Base-by-base conservation (phyloP, 768 basidiomycete genomes). In the Lentinus brumalis region DNA sequence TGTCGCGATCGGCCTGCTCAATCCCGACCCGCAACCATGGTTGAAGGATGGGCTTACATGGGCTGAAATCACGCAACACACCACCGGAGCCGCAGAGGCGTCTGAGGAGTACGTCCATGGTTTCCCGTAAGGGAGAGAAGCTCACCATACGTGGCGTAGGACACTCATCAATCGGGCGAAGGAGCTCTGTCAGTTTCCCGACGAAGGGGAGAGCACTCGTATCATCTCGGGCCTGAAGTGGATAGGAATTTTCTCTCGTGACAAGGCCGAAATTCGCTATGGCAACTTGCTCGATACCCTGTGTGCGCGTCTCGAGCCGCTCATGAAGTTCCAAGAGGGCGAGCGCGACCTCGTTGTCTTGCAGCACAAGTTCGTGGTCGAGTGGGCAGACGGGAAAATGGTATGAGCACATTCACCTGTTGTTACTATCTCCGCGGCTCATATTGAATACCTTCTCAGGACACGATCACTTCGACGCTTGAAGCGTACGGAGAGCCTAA, bases 271-370 rank as follows among this genome's bases (percentile, higher is more conserved):
- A 32, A 80, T 86, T 1, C 85, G 91, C 44, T 85, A 79, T 35
- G 81, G 82, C 32, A 95, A 91, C 77, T 81, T 96, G 65, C 86
- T 99, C 65, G 94, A 97, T 76, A 96, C 97, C 3, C 88, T 99
- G 60, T 97, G 96, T 72, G 92, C 85, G 3, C 87, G 82, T 18
- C 84, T 99, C 51, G 96, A 99, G 80, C 84, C 81, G 61, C 83
- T 96, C 73, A 97, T 98, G 92, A 84, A 87, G 75, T 98, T 96
- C 77, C 90, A 88, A 63, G 76, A 81, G 49, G 93, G 92, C 64
- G 95, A 98, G 76, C 88, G 93, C 10, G 96, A 99, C 75, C 84
- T 98, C 61, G 92, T 99, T 61, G 93, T 98, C 87, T 86, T 99
- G 55, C 96, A 98, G 77, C 96, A 99, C 84, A 96, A 96, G 79